phyloP scores from a whole-genome alignment of 345 rosid genomes.

The Salix udensis region DNA sequence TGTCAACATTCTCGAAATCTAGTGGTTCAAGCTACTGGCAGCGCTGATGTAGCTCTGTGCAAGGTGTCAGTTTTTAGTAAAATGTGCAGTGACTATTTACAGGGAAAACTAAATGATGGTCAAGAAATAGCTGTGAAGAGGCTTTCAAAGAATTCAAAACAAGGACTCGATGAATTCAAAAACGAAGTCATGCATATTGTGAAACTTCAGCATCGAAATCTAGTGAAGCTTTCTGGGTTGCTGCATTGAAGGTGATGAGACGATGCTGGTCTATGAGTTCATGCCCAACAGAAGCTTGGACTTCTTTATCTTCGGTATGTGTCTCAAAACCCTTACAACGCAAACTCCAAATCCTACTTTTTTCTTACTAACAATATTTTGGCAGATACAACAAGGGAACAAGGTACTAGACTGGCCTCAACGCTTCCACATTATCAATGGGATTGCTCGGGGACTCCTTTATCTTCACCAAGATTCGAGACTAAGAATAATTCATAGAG shows the following conservation, averaged over 20 bases:
- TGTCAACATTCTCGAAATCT: neutral
- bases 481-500: constrained; percentile 9
- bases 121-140: constrained; percentile 11
- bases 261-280: constrained; percentile 10
- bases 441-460: constrained; percentile 20
- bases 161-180: constrained; percentile 7
- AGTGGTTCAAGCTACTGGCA: neutral
- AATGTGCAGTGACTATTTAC: neutral
- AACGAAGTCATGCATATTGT: constrained; percentile 1
- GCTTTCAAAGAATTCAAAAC: constrained; percentile 3
- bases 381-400: neutral
- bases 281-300: constrained; percentile 13
- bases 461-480: constrained; percentile 22
- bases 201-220: constrained; percentile 14
- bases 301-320: neutral
- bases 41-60: neutral
- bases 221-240: constrained; percentile 15
- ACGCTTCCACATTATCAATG: constrained; percentile 11
- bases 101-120: constrained; percentile 6
- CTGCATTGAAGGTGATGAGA: constrained; percentile 10
- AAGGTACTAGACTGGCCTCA: neutral
- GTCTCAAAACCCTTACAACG: neutral
- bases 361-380: neutral
- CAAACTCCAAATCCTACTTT: neutral
- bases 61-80: neutral